Conservation (phyloP, 208 protist species). For the Acanthamoeba royreba region DNA sequence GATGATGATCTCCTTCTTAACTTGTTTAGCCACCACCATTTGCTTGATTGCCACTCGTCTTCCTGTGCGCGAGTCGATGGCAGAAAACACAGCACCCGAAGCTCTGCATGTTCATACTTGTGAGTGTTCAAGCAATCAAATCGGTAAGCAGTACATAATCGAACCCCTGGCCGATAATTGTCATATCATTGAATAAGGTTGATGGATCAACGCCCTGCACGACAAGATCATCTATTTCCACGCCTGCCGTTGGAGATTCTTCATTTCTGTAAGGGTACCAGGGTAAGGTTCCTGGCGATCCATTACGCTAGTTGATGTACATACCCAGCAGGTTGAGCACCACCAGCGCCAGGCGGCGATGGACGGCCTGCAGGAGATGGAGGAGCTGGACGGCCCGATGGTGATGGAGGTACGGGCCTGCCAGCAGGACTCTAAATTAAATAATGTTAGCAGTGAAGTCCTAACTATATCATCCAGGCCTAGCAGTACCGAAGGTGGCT, state of each 20-base stretch:
- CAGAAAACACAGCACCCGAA: neutral
- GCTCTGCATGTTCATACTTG: neutral
- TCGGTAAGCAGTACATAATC: neutral
- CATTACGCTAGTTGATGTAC: no score
- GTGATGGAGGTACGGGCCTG: neutral
- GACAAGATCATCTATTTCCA: conserved; percentile 3
- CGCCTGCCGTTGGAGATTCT: neutral
- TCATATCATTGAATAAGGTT: neutral
- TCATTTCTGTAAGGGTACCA: neutral
- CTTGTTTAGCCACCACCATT: conserved; percentile 30
- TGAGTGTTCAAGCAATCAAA: neutral
- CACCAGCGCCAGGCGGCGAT: neutral
- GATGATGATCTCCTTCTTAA: conserved; percentile 48
- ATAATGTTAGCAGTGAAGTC: no score
- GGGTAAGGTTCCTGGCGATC: neutral
- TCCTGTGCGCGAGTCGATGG: neutral
- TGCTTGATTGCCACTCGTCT: conserved; percentile 23
- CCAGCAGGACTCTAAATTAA: neutral
- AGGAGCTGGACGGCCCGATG: no score
- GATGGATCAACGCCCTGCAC: neutral
- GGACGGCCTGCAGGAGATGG: neutral
- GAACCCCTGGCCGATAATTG: conserved; percentile 7
- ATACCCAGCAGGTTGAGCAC: neutral
- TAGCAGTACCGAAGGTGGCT: no score
- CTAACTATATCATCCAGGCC: no score